Evolutionary conservation across 805 yeast species (phyloP).

Genomic region (Grigorovia jiainica): DNA sequence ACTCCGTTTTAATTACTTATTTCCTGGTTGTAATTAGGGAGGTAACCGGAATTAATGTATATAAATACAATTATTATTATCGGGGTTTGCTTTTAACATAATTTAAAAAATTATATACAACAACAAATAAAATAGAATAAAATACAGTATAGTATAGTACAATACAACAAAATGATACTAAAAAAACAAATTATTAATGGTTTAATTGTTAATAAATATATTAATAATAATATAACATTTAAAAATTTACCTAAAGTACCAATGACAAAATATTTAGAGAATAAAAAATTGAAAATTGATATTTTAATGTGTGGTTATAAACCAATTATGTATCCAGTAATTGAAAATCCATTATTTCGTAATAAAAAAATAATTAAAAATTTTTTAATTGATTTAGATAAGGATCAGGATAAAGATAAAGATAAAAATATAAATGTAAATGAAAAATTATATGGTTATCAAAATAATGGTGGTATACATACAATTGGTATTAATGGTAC

Average conservation of each 20-base stretch:
- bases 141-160: too few relatives aligned
- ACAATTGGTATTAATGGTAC: constrained; percentile 27
- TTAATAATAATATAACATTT: constrained; percentile 6
- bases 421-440: neutral
- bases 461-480: constrained; percentile 21
- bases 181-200: neutral
- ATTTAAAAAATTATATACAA: too few relatives aligned
- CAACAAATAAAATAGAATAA: too few relatives aligned
- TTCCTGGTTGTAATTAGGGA: too few relatives aligned
- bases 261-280: constrained; percentile 24
- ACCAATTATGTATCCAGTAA: constrained; percentile 26
- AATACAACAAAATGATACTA: neutral
- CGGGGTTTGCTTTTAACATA: too few relatives aligned
- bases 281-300: constrained; percentile 20
- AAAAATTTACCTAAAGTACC: constrained; percentile 26
- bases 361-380: constrained; percentile 1
- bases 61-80: too few relatives aligned
- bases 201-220: neutral
- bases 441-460: constrained; percentile 3
- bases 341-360: constrained; percentile 25
- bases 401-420: neutral
- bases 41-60: too few relatives aligned
- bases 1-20: too few relatives aligned
- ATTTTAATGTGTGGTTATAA: constrained; percentile 27
- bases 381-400: neutral